phyloP scores from a whole-genome alignment of 768 basidiomycete species.

The Tricholoma matsutake region DNA sequence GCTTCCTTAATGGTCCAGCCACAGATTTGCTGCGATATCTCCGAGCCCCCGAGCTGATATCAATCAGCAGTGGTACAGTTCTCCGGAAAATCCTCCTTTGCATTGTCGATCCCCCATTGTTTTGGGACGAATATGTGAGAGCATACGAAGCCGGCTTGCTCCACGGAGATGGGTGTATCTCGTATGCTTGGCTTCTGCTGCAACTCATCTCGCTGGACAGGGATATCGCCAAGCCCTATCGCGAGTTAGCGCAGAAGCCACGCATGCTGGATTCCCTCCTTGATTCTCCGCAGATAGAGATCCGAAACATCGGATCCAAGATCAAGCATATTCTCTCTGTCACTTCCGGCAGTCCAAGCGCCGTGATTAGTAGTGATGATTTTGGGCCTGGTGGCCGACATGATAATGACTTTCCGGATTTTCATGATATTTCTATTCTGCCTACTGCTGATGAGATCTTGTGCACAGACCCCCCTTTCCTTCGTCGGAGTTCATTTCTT shows the following conservation, averaged over 20 bases:
- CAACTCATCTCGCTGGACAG: conserved; percentile 42
- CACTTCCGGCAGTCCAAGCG: neutral
- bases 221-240: conserved; percentile 33
- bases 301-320: neutral
- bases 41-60: conserved; percentile 32
- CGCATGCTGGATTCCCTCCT: conserved; percentile 26
- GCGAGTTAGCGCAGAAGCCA: conserved; percentile 32
- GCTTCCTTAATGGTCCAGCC: conserved; percentile 43
- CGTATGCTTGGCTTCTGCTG: conserved; percentile 49
- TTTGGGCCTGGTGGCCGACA: conserved; percentile 60
- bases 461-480: conserved; percentile 43
- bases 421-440: conserved; percentile 57
- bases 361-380: conserved; percentile 17
- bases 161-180: conserved; percentile 29
- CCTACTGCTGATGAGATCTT: conserved; percentile 59
- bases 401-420: conserved; percentile 65
- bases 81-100: conserved; percentile 37
- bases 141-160: conserved; percentile 35
- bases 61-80: conserved; percentile 39
- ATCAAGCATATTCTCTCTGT: neutral
- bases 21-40: conserved; percentile 36
- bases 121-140: conserved; percentile 13
- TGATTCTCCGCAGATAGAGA: conserved; percentile 10
- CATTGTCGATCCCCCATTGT: neutral
- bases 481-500: conserved; percentile 41